Evolutionary conservation across 805 yeast species (phyloP), one percentile per base, ranked within the genome.

Genomic region (Zygoascus ofunaensis): DNA sequence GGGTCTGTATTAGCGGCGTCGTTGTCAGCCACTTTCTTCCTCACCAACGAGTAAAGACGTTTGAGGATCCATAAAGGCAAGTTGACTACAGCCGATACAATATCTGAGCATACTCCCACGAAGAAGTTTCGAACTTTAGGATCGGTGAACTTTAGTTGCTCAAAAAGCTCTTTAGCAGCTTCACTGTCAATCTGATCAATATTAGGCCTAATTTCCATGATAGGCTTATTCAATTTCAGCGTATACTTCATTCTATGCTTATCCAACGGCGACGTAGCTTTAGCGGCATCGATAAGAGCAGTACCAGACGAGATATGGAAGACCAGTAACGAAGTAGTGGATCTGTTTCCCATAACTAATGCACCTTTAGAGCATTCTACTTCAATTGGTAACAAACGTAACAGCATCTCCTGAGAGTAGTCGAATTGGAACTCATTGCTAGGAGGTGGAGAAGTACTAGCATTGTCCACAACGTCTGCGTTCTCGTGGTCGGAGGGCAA

Each of bases 321-420:
- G 2, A 87, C 78, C 37, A 83, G 50, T 8, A 92, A 63, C 1
- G 89, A 76, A 1, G 92, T 80, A 0, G 96, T 87, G 14, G 76
- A 72, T 47, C 72, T 70, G 60, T 89, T 90, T 5, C 98, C 98
- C 18, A 87, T 55, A 1, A 86, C 82, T 22, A 86, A 40, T 0
- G 95, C 81, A 1, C 90, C 87, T 45, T 76, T 80, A 37, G 68
- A 73, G 10, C 85, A 66, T 5, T 66, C 62, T 2, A 86, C 40
- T 12, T 75, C 73, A 2, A 90, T 52, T 0, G 98, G 98, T 8
- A 86, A 63, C 15, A 64, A 33, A 17, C 49, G 46, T 4, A 59
- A 47, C 18, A 58, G 42, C 30, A 26, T 26, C 10, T 26, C 12
- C 30, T 26, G 30, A n/a, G 42, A 26, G 8, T 19, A 5, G 2